Conservation (phyloP, 225 moss, liverwort and hornwort species). For the Polytrichum commune region DNA sequence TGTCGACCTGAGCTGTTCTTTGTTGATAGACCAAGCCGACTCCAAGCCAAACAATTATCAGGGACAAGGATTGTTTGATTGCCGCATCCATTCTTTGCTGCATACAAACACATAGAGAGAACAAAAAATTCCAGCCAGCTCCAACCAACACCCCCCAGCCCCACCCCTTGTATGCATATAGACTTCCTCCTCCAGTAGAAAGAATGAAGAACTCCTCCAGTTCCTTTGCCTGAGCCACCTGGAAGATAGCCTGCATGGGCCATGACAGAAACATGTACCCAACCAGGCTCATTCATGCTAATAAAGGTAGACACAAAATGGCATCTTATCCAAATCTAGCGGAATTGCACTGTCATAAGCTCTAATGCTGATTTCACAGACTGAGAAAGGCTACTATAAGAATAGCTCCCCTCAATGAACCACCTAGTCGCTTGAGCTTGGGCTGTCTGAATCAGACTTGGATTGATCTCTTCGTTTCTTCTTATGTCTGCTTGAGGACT, state of each 20-base stretch:
- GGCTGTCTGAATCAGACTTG: slow-evolving; percentile 72
- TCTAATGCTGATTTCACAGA: slow-evolving; percentile 16
- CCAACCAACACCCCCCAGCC: slow-evolving; percentile 33
- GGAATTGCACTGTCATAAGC: slow-evolving; percentile 25
- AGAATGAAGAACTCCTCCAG: slow-evolving; percentile 23
- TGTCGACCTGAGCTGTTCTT: slow-evolving; percentile 22
- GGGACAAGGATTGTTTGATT: slow-evolving; percentile 22
- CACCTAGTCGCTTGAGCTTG: slow-evolving; percentile 76
- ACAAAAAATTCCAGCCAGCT: slow-evolving; percentile 38
- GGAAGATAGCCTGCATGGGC: slow-evolving; percentile 58
- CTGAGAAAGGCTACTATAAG: slow-evolving; percentile 19
- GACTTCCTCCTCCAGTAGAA: slow-evolving; percentile 14
- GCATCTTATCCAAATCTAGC: slow-evolving; percentile 37
- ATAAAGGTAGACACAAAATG: slow-evolving; percentile 30
- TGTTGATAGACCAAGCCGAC: slow-evolving; percentile 24
- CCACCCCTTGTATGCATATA: slow-evolving; percentile 13
- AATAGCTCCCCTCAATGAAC: slow-evolving; percentile 34
- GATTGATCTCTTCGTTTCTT: slow-evolving; percentile 62
- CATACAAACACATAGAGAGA: slow-evolving; percentile 45
- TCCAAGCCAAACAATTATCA: slow-evolving; percentile 20
- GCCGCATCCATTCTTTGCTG: slow-evolving; percentile 44
- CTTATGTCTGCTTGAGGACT: slow-evolving; percentile 69
- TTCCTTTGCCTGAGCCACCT: slow-evolving; percentile 45
- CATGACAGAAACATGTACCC: slow-evolving; percentile 26
- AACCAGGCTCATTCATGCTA: slow-evolving; percentile 43